phyloP scores from a whole-genome alignment of 2,329 filamentous ascomycete species.

The Pleurostoma richardsiae region DNA sequence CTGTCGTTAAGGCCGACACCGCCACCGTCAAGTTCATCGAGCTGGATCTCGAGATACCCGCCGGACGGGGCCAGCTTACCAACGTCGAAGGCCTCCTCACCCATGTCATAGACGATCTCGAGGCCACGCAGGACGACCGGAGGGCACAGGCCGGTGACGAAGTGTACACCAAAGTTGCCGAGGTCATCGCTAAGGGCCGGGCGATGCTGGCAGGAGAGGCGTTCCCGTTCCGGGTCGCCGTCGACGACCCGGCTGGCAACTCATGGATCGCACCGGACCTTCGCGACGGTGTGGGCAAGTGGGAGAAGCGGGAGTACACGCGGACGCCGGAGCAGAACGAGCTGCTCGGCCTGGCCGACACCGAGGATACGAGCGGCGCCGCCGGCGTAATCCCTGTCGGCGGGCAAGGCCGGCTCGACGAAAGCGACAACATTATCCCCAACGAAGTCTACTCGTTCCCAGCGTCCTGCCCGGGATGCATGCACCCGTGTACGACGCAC shows the following conservation, averaged over 20 bases:
- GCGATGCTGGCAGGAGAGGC: constrained; percentile 72
- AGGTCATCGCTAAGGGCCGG: constrained; percentile 67
- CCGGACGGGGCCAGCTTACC: constrained; percentile 84
- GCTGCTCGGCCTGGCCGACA: constrained; percentile 69
- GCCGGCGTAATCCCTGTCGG: constrained; percentile 47
- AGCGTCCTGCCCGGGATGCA: constrained; percentile 85
- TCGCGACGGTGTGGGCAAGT: constrained; percentile 77
- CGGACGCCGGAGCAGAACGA: constrained; percentile 84
- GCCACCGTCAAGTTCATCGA: constrained; percentile 85
- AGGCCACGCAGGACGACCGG: constrained; percentile 74
- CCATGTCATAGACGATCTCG: constrained; percentile 75
- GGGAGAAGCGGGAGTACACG: constrained; percentile 77
- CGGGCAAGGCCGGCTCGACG: constrained; percentile 27
- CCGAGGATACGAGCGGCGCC: constrained; percentile 38
- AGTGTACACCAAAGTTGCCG: constrained; percentile 70
- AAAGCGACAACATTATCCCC: constrained; percentile 78
- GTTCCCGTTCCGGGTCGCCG: constrained; percentile 82
- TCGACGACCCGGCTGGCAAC: constrained; percentile 93
- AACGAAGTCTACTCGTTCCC: constrained; percentile 93
- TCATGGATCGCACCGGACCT: constrained; percentile 91
- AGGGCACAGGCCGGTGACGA: constrained; percentile 69
- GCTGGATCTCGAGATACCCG: constrained; percentile 86
- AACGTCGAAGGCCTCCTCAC: constrained; percentile 87
- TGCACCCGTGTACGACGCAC: constrained; percentile 79
- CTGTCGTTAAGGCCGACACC: constrained; percentile 88